A percentile compares a stretch with the other conserved stretches of the same genome.
phyloP scores from a whole-genome alignment of 2,329 filamentous ascomycete genomes.

The Fusarium tjaetaba region DNA sequence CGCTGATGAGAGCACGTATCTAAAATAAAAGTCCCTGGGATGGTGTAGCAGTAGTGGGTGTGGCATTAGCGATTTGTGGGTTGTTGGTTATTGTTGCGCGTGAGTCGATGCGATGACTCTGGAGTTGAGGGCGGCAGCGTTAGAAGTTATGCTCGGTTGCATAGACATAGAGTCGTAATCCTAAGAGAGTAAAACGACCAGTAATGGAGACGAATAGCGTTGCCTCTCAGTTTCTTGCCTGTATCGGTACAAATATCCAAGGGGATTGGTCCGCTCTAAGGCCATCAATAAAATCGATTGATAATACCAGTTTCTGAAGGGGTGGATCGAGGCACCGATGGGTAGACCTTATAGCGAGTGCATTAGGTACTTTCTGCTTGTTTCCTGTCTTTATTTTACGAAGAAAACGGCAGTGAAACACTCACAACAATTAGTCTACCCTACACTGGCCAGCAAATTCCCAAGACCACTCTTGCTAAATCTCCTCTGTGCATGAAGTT shows the following conservation, averaged over 20 bases:
- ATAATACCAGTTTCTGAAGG: neutral
- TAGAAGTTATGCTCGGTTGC: conserved; percentile 27
- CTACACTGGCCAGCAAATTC: neutral
- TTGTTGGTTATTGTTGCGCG: conserved; percentile 27
- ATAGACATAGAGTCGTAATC: conserved; percentile 31
- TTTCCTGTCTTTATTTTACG: neutral
- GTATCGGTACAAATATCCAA: neutral
- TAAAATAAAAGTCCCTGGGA: conserved; percentile 4
- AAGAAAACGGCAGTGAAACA: neutral
- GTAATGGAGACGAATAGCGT: conserved; percentile 13
- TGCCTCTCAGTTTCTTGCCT: neutral
- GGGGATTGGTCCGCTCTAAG: neutral
- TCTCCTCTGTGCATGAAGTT: neutral
- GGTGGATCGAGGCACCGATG: neutral
- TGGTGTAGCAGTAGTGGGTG: conserved; percentile 22
- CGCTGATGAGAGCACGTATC: neutral
- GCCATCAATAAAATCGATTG: neutral
- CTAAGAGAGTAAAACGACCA: conserved; percentile 23
- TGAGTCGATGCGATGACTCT: conserved; percentile 26
- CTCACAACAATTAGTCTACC: neutral
- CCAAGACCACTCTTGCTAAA: neutral
- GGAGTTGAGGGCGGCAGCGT: conserved; percentile 38
- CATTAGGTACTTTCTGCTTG: neutral
- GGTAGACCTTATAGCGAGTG: neutral
- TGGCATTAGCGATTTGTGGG: conserved; percentile 27